Base-by-base conservation (phyloP, 2,329 filamentous ascomycete species). In the Fusarium stilboides region DNA sequence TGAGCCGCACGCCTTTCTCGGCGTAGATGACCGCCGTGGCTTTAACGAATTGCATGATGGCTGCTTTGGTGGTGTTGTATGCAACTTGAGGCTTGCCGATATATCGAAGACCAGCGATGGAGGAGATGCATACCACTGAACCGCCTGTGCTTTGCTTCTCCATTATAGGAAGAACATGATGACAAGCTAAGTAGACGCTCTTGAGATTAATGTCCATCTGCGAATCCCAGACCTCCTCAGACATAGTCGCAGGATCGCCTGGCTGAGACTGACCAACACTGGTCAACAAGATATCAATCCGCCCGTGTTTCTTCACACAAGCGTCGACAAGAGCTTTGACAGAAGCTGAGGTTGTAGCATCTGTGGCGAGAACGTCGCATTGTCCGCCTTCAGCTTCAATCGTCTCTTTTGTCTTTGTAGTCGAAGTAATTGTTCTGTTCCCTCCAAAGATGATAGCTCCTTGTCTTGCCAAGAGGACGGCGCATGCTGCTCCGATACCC, bases 231-330 rank as follows among this genome's bases (percentile, higher is more conserved):
- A 79, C 70, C 2, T 80, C 79, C 55, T 88, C 86, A 0, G 57
- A 45, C 79, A 88, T 84, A 0, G 74, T 77, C 0, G 81, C 86
- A 1, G 86, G 83, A 31, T 81, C 80, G 0, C 86, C 86, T 0
- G 82, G 83, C 60, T 89, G 86, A 1, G 83, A 86, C 53, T 83
- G 83, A 3, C 88, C 88, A 5, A 89, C 88, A 53, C 89, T 89
- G 66, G 88, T 89, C 17, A 91, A 74, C 1, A 90, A 77, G 22
- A 90, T 86, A 65, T 90, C 88, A 54, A 89, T 85, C 8, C 85
- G 81, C 10, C 86, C 86, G 62, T 88, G 83, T 39, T 83, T 84
- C 0, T 78, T 73, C 19, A 87, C 71, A 44, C 86, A 88, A 0
- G 82, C 81, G 34, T 86, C 82, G 5, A 90, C 82, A 0, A 89